These are phyloP conservation scores for Asterella californica DNA, from an alignment of 225 moss, liverwort and hornwort species.

Conservation along the genomic window DNA sequence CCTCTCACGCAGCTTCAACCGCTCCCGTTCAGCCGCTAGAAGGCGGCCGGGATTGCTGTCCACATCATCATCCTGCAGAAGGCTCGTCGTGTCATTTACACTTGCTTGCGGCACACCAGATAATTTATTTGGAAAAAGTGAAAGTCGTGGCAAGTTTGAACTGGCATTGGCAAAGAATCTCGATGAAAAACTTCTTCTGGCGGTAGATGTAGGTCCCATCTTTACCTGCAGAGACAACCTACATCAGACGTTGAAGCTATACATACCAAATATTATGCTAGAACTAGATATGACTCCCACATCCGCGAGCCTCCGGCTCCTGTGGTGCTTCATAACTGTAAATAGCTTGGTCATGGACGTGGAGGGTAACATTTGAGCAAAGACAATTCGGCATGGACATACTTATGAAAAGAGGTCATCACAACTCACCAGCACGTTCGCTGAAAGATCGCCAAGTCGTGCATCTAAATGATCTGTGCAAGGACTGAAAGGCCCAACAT, in stretches of 20 bases:
- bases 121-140: constrained; percentile 38
- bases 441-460: constrained; percentile 35
- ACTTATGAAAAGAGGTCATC: neutral
- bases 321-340: neutral
- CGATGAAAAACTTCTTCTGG: constrained; percentile 43
- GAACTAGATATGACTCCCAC: neutral
- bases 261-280: neutral
- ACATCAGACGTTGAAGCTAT: neutral
- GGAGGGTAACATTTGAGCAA: neutral
- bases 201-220: constrained; percentile 22
- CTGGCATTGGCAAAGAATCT: constrained; percentile 39
- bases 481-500: constrained; percentile 33
- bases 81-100: constrained; percentile 24
- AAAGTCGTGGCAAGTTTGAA: constrained; percentile 27
- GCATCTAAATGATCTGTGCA: constrained; percentile 33
- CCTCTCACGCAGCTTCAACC: constrained; percentile 69
- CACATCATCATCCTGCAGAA: constrained; percentile 52
- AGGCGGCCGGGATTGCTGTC: constrained; percentile 58
- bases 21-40: constrained; percentile 65
- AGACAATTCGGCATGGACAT: neutral
- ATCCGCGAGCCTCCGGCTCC: neutral
- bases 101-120: constrained; percentile 23
- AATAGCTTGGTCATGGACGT: neutral
- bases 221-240: constrained; percentile 36
- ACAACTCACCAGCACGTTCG: neutral